phyloP scores from a whole-genome alignment of 805 yeast species.

The Isabelozyma pseudorhagii region DNA sequence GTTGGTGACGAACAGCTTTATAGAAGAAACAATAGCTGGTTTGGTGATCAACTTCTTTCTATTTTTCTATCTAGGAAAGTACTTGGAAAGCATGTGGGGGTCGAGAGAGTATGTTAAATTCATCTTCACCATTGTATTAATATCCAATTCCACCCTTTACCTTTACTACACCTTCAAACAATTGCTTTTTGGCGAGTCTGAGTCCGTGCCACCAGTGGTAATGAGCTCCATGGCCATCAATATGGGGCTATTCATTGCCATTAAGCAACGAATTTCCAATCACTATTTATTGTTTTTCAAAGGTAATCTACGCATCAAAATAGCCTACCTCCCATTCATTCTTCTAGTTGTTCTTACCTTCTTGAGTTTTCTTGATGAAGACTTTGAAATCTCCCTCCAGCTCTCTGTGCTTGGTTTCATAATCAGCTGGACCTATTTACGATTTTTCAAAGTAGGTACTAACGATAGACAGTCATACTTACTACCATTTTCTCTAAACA shows the following conservation, averaged over 20 bases:
- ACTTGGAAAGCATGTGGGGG: slow-evolving; percentile 68
- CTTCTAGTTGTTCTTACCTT: slow-evolving; percentile 18
- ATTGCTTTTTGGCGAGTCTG: slow-evolving; percentile 8
- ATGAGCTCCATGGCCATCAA: slow-evolving; percentile 55
- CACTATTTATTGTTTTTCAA: slow-evolving; percentile 50
- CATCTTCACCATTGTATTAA: slow-evolving; percentile 31
- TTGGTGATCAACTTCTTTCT: slow-evolving; percentile 34
- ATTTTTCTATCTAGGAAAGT: slow-evolving; percentile 54
- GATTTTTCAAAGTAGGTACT: slow-evolving; percentile 39
- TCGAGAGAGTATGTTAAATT: slow-evolving; percentile 49
- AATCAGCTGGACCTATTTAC: slow-evolving; percentile 36
- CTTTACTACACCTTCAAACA: slow-evolving; percentile 16
- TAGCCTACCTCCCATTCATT: slow-evolving; percentile 38
- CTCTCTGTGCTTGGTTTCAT: slow-evolving; percentile 29
- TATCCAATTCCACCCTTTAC: slow-evolving; percentile 35
- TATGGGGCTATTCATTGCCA: slow-evolving; percentile 58
- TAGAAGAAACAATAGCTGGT: slow-evolving; percentile 42
- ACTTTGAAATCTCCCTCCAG: slow-evolving; percentile 20
- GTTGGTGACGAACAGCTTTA: slow-evolving; percentile 42
- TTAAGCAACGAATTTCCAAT: slow-evolving; percentile 65
- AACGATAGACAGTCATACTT: slow-evolving; percentile 43
- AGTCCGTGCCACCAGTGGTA: slow-evolving; percentile 39
- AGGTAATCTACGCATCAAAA: slow-evolving; percentile 44
- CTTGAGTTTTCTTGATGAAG: slow-evolving; percentile 22
- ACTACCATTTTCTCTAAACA: slow-evolving; percentile 28